Evolutionary conservation across 768 basidiomycete species (phyloP), one percentile per base, ranked within the genome.

Genomic region (Rickenella mellea): DNA sequence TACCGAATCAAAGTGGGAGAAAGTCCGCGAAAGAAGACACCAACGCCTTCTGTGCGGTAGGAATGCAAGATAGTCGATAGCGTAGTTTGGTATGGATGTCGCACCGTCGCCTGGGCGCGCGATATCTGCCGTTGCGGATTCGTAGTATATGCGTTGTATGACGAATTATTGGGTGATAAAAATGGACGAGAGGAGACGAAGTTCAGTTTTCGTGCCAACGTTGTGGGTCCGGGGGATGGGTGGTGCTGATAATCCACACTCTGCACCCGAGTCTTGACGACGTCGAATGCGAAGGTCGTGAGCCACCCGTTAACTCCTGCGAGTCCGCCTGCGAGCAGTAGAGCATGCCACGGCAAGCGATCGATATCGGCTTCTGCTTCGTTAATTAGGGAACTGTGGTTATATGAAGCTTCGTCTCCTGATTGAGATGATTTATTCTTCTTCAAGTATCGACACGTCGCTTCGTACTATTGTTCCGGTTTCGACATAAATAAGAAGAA

Each of bases 191-290:
- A n/a, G n/a, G n/a, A n/a, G n/a, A n/a, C n/a, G n/a, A n/a, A n/a
- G n/a, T n/a, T n/a, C n/a, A n/a, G n/a, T n/a, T n/a, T n/a, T n/a
- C n/a, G n/a, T n/a, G n/a, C n/a, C n/a, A n/a, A n/a, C n/a, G n/a
- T n/a, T n/a, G n/a, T n/a, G n/a, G n/a, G n/a, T n/a, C n/a, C n/a
- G n/a, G n/a, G n/a, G n/a, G n/a, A n/a, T n/a, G n/a, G n/a, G n/a
- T n/a, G n/a, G n/a, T n/a, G n/a, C n/a, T n/a, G 1, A n/a, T 49
- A 39, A 10, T 48, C 42, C 20, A 49, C 56, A 38, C 76, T 75
- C 58, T 96, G 91, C 51, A 92, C 75, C 5, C 90, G 76, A 11
- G 92, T 93, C 64, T 96, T 94, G 47, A 93, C 71, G 3, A 91
- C 83, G 54, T 96, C 91, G 42, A 91, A 67, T 2, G 89, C 88